A percentile compares a stretch with the other conserved stretches of the same genome.
Conservation (phyloP, 2,329 filamentous ascomycete genomes). For the Endoconidiophora laricicola region DNA sequence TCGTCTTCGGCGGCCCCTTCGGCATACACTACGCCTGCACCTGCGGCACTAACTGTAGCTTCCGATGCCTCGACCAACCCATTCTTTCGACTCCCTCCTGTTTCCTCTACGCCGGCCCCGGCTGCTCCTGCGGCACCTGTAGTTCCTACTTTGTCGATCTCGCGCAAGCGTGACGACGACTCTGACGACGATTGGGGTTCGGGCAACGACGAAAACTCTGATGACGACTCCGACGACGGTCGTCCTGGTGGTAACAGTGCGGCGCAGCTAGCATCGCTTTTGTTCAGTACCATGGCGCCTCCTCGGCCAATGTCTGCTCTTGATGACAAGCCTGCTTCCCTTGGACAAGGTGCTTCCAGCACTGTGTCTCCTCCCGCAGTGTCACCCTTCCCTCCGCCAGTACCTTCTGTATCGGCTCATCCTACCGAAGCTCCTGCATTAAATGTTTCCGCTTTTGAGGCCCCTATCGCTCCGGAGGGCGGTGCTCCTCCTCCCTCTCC, state of each 20-base stretch:
- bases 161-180: conserved; percentile 44
- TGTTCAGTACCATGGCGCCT: conserved; percentile 94
- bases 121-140: conserved; percentile 29
- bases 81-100: conserved; percentile 44
- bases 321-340: conserved; percentile 45
- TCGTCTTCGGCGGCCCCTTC: conserved; percentile 23
- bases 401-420: conserved; percentile 21
- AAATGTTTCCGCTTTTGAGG: conserved; percentile 16
- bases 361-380: conserved; percentile 23
- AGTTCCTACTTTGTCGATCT: conserved; percentile 29
- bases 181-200: conserved; percentile 79
- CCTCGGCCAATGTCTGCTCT: conserved; percentile 74
- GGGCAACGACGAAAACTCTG: conserved; percentile 40
- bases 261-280: conserved; percentile 80
- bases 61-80: conserved; percentile 70
- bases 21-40: conserved; percentile 27
- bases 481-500: conserved; percentile 18
- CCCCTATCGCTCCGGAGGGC: conserved; percentile 19
- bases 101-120: conserved; percentile 21
- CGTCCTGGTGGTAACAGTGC: conserved; percentile 66
- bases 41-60: conserved; percentile 24
- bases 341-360: conserved; percentile 20
- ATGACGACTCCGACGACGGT: conserved; percentile 62
- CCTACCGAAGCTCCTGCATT: conserved; percentile 17
- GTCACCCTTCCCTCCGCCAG: conserved; percentile 24